phyloP scores from a whole-genome alignment of 2,329 filamentous ascomycete species.

The Fusarium azukiicola region DNA sequence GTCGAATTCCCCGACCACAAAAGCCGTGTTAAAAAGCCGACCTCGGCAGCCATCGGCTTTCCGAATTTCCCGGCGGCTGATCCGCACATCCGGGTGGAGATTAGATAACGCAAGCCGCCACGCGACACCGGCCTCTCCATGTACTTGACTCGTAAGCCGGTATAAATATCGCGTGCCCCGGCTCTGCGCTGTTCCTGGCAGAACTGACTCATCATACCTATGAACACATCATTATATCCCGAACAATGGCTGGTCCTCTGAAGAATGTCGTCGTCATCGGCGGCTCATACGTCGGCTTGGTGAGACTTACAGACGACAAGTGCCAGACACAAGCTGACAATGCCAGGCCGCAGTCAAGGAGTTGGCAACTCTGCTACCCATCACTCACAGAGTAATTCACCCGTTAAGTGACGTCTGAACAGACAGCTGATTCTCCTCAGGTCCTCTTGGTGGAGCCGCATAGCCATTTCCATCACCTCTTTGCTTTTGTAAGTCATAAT shows the following conservation, averaged over 20 bases:
- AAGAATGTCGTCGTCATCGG: constrained; percentile 55
- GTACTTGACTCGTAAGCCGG: not conserved
- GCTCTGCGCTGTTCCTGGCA: not conserved
- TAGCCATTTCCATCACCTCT: constrained; percentile 73
- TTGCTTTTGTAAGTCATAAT: constrained; percentile 60
- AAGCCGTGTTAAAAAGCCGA: constrained; percentile 10
- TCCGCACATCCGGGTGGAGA: constrained; percentile 18
- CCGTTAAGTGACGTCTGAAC: fast-evolving
- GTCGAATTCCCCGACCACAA: not conserved
- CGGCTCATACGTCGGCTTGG: constrained; percentile 54
- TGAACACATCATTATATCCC: not conserved
- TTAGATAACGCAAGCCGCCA: constrained; percentile 19
- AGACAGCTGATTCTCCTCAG: constrained; percentile 22
- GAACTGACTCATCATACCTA: constrained; percentile 5
- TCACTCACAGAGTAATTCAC: constrained; percentile 47
- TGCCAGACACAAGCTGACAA: not conserved
- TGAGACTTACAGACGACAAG: constrained; percentile 17
- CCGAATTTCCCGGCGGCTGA: not conserved
- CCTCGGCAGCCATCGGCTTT: constrained; percentile 8
- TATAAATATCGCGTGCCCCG: constrained; percentile 11
- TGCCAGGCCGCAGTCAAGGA: constrained; percentile 52
- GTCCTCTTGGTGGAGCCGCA: constrained; percentile 73
- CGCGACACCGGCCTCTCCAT: not conserved
- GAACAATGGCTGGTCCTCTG: constrained; percentile 42
- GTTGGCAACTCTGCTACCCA: constrained; percentile 44